Conservation (phyloP, 495 filamentous ascomycete species). For the Penicillium cataractarum region DNA sequence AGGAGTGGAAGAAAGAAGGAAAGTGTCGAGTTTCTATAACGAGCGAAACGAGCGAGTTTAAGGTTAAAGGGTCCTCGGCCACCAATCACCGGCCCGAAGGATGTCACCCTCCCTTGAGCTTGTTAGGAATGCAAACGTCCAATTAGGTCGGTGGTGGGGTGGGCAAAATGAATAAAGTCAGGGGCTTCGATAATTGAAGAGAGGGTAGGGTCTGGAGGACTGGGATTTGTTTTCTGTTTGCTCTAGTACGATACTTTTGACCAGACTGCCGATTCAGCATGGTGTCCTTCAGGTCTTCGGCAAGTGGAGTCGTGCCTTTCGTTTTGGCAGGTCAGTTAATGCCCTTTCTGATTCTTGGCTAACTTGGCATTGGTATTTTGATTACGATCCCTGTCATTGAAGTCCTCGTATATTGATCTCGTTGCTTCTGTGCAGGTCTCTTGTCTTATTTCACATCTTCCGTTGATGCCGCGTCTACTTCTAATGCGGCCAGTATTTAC, state of each 20-base stretch:
- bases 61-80: background rate
- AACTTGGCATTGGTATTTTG: background rate
- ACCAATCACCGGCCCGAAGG: background rate
- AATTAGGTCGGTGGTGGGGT: background rate
- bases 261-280: background rate
- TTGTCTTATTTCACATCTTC: background rate
- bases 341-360: background rate
- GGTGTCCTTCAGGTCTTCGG: background rate
- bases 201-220: too few species aligned
- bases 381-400: background rate
- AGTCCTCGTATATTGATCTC: background rate
- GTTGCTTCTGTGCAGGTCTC: background rate
- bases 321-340: constrained; percentile 1
- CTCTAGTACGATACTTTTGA: background rate
- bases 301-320: constrained; percentile 1
- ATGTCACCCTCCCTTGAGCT: background rate
- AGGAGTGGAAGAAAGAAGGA: background rate
- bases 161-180: background rate
- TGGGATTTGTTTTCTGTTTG: background rate
- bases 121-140: background rate
- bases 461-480: background rate
- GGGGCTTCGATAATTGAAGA: too few species aligned
- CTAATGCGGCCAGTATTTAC: constrained; percentile 12
- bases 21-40: background rate
- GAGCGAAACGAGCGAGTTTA: background rate